Percentiles rank a stretch among this genome's conserved stretches.
Evolutionary conservation across 2,329 filamentous ascomycete species (phyloP).

Genomic region (Tricladium varicosporioides): DNA sequence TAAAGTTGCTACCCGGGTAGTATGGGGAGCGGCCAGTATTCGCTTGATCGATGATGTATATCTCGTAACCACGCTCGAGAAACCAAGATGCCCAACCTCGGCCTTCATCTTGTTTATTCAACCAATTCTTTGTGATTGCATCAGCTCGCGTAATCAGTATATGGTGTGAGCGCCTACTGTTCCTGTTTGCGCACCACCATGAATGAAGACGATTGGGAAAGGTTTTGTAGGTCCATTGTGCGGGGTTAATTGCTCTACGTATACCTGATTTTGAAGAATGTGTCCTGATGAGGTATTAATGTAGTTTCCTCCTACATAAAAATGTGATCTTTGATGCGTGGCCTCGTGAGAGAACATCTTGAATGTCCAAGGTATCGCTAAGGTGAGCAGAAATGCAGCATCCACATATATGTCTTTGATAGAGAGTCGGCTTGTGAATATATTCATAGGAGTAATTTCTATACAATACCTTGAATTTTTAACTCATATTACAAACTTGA

Average conservation of each 20-base stretch:
- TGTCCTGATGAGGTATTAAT: conserved; percentile 9
- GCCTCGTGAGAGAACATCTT: no score
- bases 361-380: no score
- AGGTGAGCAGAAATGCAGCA: no score
- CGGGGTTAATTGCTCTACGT: conserved; percentile 49
- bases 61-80: conserved; percentile 42
- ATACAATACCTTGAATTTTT: no score
- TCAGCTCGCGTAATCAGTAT: background rate
- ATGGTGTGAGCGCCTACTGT: conserved; percentile 15
- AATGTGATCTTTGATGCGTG: conserved; percentile 12
- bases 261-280: conserved; percentile 44
- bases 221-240: conserved; percentile 1
- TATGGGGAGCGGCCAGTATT: conserved; percentile 21
- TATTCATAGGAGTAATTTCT: no score
- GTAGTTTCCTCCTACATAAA: conserved; percentile 28
- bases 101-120: conserved; percentile 46
- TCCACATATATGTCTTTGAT: no score
- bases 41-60: conserved; percentile 40
- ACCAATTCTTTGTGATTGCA: conserved; percentile 35
- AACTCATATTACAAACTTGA: no score
- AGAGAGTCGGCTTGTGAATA: no score
- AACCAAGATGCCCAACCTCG: conserved; percentile 47
- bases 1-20: conserved; percentile 13
- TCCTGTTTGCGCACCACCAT: conserved; percentile 25
- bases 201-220: conserved; percentile 27